Percentiles rank a stretch among this genome's conserved stretches.
Conservation (phyloP, 208 protist species). For the Tritrichomonas foetus region DNA sequence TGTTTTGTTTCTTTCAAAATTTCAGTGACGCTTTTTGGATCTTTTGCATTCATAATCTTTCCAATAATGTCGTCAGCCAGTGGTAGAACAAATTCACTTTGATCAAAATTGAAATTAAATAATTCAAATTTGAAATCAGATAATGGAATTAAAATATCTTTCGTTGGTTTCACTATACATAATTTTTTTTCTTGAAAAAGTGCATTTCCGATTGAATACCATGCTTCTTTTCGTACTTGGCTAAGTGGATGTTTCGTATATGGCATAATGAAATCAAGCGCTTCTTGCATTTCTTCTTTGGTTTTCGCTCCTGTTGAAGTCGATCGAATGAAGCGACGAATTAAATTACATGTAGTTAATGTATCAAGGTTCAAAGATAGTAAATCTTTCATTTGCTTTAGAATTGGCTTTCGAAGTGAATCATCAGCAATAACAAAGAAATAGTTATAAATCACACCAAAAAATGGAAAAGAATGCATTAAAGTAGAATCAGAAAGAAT, state of each 20-base stretch:
- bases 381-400: not conserved
- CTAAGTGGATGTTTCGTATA: not conserved
- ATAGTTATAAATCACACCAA: not conserved
- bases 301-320: not conserved
- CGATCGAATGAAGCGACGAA: not conserved
- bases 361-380: not conserved
- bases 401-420: not conserved
- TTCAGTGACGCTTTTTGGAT: not conserved
- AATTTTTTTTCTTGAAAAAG: not conserved
- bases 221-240: not conserved
- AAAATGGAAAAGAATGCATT: not conserved
- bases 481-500: not conserved
- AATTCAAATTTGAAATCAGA: not conserved
- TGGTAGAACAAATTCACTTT: not conserved
- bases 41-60: not conserved
- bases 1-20: not conserved
- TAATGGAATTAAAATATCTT: not conserved
- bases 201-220: not conserved
- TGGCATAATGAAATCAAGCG: not conserved
- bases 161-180: not conserved
- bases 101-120: not conserved
- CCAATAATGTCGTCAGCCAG: not conserved
- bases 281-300: not conserved
- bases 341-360: not conserved
- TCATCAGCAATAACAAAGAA: not conserved